Base-by-base conservation (phyloP, 768 basidiomycete species). In the Trametes villosa region DNA sequence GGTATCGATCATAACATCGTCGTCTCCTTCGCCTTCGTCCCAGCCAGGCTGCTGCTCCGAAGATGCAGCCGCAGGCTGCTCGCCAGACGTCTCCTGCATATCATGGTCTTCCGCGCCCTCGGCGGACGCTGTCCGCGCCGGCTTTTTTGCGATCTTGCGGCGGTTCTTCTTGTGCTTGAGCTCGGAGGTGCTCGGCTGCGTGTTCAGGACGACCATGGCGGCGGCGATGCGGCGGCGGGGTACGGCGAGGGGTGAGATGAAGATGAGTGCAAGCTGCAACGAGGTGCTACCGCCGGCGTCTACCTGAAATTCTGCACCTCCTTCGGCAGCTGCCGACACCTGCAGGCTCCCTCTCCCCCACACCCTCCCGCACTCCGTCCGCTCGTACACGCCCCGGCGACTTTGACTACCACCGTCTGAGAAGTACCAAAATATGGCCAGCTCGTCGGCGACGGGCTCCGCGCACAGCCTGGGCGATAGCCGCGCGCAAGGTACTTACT, bases 1-100 rank as follows among this genome's bases (percentile, higher is more conserved):
- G 34, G 78, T 71, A 57, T 86, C 83, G 62, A 89, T 87, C 73
- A 86, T 79, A 30, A 90, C 73, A 42, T 83, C 86, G 58, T 87
- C 86, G 65, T 90, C 87, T 31, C 78, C 77, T 18, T 75, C 78
- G 3, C 78, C 77, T 18, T 75, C 78, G 3, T 42, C 40, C 40
- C 65, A 66, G 24, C 61, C 58, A n/a, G 34, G 27, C 47, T 64
- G 53, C 9, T 59, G 51, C 20, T 44, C 20, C 31, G 48, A 46
- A 15, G 17, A 38, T 24, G 17, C 31, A 13, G 41, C 24, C n/a
- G 45, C 44, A 49, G 52, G 38, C 44, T 51, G 51, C 29, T 60
- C 59, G 17, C 59, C 26, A 3, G 58, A 41, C 40, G 24, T 31
- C 42, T 59, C 62, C 36, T 58, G 57, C 65, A 67, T 64, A 33